Percentiles rank a stretch among this genome's conserved stretches.
phyloP scores from a whole-genome alignment of 2,329 filamentous ascomycete species.

The Penicillium sclerotiorum region DNA sequence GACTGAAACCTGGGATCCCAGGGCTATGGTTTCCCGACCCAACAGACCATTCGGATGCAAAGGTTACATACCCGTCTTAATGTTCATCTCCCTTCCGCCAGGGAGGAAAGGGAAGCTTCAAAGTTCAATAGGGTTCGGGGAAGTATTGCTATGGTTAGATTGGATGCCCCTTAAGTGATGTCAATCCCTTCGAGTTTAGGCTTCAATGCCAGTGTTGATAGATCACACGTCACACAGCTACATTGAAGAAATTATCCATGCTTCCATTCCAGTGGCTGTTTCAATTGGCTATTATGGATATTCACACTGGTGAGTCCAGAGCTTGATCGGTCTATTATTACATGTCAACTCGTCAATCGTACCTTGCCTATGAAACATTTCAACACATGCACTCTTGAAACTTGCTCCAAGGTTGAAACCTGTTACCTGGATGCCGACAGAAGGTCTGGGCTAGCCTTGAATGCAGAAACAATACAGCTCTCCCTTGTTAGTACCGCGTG shows the following conservation, averaged over 20 bases:
- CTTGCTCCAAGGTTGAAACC: too few species aligned
- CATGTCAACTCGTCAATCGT: too few species aligned
- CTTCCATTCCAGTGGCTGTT: background rate
- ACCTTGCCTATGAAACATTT: too few species aligned
- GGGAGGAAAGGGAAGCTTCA: too few species aligned
- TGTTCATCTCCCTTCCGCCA: slow-evolving; percentile 12
- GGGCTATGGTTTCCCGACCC: slow-evolving; percentile 12
- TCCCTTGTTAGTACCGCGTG: slow-evolving; percentile 21
- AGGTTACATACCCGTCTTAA: slow-evolving; percentile 25
- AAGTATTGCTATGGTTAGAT: too few species aligned
- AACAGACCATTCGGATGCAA: slow-evolving; percentile 22
- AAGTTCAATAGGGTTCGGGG: too few species aligned
- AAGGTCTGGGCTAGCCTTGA: background rate
- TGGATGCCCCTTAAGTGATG: too few species aligned
- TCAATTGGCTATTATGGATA: background rate
- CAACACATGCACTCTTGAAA: too few species aligned
- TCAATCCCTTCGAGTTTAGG: background rate
- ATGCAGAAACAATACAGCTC: background rate
- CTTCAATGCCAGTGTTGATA: background rate
- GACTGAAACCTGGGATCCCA: slow-evolving; percentile 15
- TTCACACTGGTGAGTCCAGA: too few species aligned
- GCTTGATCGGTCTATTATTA: too few species aligned
- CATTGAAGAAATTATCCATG: background rate
- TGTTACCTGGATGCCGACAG: background rate
- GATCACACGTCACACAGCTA: slow-evolving; percentile 4